Percentiles rank a stretch among this genome's conserved stretches.
phyloP scores from a whole-genome alignment of 1,284 basidiomycete species.

The Cystobasidium slooffiae region DNA sequence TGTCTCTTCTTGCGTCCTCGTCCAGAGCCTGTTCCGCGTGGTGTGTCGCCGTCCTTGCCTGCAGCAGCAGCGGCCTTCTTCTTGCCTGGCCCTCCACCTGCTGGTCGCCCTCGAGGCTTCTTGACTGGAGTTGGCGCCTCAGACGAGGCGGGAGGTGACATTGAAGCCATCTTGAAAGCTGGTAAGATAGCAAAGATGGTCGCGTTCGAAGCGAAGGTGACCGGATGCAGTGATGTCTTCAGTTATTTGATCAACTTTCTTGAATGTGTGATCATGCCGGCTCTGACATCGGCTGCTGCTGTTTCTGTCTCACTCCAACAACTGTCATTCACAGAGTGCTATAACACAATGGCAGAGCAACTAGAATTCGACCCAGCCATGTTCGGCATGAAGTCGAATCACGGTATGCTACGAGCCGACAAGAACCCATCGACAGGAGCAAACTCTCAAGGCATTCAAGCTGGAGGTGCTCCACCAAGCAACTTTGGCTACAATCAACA shows the following conservation, averaged over 20 bases:
- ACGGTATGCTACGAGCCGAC: conserved; percentile 21
- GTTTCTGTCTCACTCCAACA: neutral
- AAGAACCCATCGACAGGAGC: neutral
- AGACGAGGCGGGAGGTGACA: conserved; percentile 29
- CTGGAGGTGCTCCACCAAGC: no score
- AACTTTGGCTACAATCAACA: no score
- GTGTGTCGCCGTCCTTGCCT: conserved; percentile 7
- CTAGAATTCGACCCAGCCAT: conserved; percentile 43
- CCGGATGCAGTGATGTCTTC: neutral
- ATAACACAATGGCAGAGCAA: conserved; percentile 27
- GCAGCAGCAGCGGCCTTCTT: conserved; percentile 1
- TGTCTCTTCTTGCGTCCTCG: conserved; percentile 28
- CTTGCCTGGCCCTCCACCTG: conserved; percentile 11
- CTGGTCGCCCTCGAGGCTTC: conserved; percentile 18
- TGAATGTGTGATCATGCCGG: neutral
- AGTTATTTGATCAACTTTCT: neutral
- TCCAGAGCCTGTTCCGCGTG: neutral
- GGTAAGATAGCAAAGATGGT: neutral
- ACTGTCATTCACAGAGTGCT: neutral
- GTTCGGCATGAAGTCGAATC: conserved; percentile 42
- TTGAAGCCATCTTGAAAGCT: conserved; percentile 17
- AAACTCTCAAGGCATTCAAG: no score
- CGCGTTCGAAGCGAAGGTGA: neutral
- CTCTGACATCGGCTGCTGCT: neutral
- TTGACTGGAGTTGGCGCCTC: conserved; percentile 25